phyloP scores from a whole-genome alignment of 345 rosid genomes.

The Brassica carinata region DNA sequence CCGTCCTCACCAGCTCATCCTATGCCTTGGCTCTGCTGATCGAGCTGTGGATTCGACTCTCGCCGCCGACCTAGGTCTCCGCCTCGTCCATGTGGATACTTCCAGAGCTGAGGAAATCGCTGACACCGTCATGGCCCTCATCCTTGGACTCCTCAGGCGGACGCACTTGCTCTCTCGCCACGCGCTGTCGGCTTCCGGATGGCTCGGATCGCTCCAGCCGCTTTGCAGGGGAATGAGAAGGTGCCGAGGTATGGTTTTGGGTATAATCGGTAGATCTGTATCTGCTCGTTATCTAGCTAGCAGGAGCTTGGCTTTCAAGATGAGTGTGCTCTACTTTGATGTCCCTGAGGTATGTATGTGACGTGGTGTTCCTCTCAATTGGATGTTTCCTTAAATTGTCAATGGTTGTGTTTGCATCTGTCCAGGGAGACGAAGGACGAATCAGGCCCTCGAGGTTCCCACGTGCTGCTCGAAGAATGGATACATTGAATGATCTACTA shows the following conservation, averaged over 20 bases:
- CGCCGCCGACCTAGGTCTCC: constrained; percentile 89
- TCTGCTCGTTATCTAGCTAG: constrained; percentile 79
- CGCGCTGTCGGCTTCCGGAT: constrained; percentile 83
- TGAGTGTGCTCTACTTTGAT: constrained; percentile 95
- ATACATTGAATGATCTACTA: constrained; percentile 89
- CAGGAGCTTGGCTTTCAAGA: constrained; percentile 94
- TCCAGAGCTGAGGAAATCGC: constrained; percentile 98
- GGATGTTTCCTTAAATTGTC: neutral
- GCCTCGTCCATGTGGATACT: constrained; percentile 86
- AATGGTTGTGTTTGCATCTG: constrained; percentile 25
- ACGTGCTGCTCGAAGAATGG: constrained; percentile 94
- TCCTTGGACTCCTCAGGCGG: constrained; percentile 90
- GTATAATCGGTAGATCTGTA: constrained; percentile 90
- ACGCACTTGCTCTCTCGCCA: constrained; percentile 91
- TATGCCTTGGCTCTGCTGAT: constrained; percentile 95
- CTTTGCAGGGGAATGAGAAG: constrained; percentile 95
- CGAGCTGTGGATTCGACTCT: constrained; percentile 89
- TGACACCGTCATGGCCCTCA: constrained; percentile 94
- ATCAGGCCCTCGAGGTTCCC: constrained; percentile 72
- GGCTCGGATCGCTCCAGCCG: constrained; percentile 97
- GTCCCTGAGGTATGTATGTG: constrained; percentile 62
- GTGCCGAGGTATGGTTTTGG: constrained; percentile 93
- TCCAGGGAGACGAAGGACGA: constrained; percentile 67
- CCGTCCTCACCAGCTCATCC: constrained; percentile 91
- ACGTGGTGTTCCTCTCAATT: neutral